Conservation (phyloP, 192 early-diverging fungal genomes). For the Dimargaris cristalligena region DNA sequence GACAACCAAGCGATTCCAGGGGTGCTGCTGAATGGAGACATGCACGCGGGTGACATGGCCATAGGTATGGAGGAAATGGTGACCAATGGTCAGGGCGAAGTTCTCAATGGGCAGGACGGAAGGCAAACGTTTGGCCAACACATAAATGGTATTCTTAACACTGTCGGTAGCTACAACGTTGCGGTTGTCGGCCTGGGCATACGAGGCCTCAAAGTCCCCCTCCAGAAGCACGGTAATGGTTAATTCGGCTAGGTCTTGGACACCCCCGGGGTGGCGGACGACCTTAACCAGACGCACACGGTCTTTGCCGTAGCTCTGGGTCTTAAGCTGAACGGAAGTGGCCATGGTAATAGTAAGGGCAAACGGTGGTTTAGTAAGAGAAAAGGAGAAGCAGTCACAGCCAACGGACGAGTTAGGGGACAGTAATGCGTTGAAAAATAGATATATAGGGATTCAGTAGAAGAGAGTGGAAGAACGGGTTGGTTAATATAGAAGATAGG, state of each 20-base stretch:
- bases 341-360: not conserved
- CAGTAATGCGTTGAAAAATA: too few species aligned
- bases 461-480: too few species aligned
- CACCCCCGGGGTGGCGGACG: conserved; percentile 31
- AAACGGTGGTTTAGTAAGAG: too few species aligned
- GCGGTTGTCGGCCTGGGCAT: conserved; percentile 63
- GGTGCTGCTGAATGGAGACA: conserved; percentile 49
- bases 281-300: conserved; percentile 55
- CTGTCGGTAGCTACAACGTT: conserved; percentile 60
- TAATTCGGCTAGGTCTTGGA: conserved; percentile 51
- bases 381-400: too few species aligned
- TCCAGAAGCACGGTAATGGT: conserved; percentile 40
- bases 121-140: conserved; percentile 44
- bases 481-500: too few species aligned
- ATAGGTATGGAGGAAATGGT: conserved; percentile 57
- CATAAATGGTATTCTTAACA: conserved; percentile 61
- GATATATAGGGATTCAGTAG: too few species aligned
- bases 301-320: conserved; percentile 57
- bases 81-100: conserved; percentile 48
- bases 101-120: conserved; percentile 54
- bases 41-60: conserved; percentile 41
- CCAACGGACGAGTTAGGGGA: too few species aligned
- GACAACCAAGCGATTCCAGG: conserved; percentile 56
- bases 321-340: conserved; percentile 31
- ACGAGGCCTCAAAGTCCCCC: conserved; percentile 43